Base-by-base conservation (phyloP, 768 basidiomycete species). In the Dacryopinax spathularia region DNA sequence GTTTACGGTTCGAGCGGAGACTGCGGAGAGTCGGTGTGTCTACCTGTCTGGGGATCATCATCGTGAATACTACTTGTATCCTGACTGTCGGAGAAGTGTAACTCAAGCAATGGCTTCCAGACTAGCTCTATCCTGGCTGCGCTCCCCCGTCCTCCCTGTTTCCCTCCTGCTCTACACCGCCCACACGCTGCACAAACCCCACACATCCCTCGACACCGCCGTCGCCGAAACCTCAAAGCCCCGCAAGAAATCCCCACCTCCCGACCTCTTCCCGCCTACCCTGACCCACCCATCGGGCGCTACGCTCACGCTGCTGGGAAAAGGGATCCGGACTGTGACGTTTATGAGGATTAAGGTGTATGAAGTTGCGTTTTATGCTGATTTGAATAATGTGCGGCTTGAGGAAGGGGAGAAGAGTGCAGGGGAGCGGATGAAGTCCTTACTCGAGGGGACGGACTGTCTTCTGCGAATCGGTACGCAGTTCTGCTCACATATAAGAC, bases 321-420 rank as follows among this genome's bases (percentile, higher is more conserved):
- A 91, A 0, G 93, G 93, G 25, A 90, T 92, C 36, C 79, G 93
- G 60, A 89, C 86, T 0, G 91, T 96, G 33, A 91, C 91, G 15
- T 92, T 96, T 74, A 78, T 95, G 36, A 80, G 85, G 6, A 82
- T 96, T 66, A 84, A 89, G 70, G 92, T 95, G 16, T 96, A 96
- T 74, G 88, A 87, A 12, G 84, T 91, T 34, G 93, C 82, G 1
- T 91, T 96, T 75, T 96, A 95, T 72, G 87, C 89, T 5, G 91
- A 95, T 71, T 75, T 91, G 43, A 69, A 77, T n/a, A 82, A 84
- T 65, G 82, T 85, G 0, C 18, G 25, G 48, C 48, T 56, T 22
- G 48, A 56, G 48, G 13, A 56, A 20, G 48, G 48, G 48, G 48
- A 56, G 48, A 56, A 56, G 48, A 56, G 48, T 18, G 48, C 48